Percentiles rank a stretch among this genome's conserved stretches.
Evolutionary conservation across 2,329 filamentous ascomycete genomes (phyloP).

Genomic region (Plectosphaerella sp.): DNA sequence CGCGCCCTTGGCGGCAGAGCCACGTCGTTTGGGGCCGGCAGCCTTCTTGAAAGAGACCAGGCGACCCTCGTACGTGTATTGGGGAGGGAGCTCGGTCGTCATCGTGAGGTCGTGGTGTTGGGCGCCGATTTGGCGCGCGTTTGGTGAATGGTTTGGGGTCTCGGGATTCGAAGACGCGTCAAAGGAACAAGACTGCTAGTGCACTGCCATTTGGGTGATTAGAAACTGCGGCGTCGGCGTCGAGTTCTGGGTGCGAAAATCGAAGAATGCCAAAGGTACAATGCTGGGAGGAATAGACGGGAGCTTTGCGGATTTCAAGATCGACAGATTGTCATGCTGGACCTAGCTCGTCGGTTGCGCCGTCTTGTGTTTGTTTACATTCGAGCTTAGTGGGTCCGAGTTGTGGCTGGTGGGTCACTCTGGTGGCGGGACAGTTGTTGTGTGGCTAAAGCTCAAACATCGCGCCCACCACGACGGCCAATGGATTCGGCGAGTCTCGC

Average conservation of each 20-base stretch:
- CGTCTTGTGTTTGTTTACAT: slow-evolving; percentile 13
- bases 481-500: too few relatives aligned
- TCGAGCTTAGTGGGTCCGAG: slow-evolving; percentile 8
- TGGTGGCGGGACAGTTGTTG: not conserved
- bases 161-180: slow-evolving; percentile 3
- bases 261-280: slow-evolving; percentile 7
- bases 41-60: slow-evolving; percentile 72
- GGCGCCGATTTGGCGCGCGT: not conserved
- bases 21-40: slow-evolving; percentile 63
- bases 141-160: not conserved
- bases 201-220: too few relatives aligned
- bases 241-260: slow-evolving; percentile 5
- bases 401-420: slow-evolving; percentile 7
- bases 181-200: not conserved
- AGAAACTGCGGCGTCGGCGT: too few relatives aligned
- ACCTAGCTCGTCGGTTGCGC: too few relatives aligned
- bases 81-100: slow-evolving; percentile 6
- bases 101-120: slow-evolving; percentile 1
- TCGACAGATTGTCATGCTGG: too few relatives aligned
- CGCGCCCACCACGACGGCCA: too few relatives aligned
- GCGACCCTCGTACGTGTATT: slow-evolving; percentile 66
- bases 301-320: too few relatives aligned
- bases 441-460: not conserved
- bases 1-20: slow-evolving; percentile 56
- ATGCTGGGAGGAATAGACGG: not conserved